These are phyloP conservation scores for Lenwebbia sp. DNA, from an alignment of 345 rosid genomes.

Conservation along the genomic window DNA sequence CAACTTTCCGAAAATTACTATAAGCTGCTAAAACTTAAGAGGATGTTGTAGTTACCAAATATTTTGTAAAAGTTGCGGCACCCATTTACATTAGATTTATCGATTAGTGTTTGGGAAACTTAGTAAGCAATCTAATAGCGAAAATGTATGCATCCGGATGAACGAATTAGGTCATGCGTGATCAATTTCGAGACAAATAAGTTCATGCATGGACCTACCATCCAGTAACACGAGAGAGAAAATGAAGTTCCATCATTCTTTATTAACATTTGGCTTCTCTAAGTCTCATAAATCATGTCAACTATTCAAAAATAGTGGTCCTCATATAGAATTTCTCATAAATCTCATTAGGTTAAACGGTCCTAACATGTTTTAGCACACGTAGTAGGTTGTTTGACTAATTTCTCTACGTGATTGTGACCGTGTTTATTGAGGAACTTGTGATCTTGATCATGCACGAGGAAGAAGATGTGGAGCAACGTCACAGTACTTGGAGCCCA, in stretches of 20 bases:
- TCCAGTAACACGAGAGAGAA: fast-evolving
- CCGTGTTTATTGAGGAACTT: too few relatives aligned
- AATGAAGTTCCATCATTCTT: background rate
- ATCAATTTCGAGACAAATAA: background rate
- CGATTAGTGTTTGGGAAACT: background rate
- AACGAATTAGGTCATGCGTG: background rate
- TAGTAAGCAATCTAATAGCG: background rate
- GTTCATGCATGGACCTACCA: background rate
- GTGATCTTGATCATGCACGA: background rate
- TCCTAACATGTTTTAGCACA: background rate
- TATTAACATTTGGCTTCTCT: background rate
- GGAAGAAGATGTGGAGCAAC: background rate
- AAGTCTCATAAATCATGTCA: background rate
- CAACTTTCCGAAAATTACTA: background rate
- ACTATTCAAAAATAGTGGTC: background rate
- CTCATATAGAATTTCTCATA: background rate
- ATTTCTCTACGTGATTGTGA: background rate
- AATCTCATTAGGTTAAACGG: background rate
- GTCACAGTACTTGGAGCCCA: background rate
- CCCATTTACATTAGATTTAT: background rate
- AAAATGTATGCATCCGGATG: background rate
- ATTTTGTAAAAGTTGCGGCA: background rate
- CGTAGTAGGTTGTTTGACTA: background rate
- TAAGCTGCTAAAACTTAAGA: background rate
- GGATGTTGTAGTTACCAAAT: background rate